Evolutionary conservation across 345 rosid genomes (phyloP).

Genomic region (Salix caprea): DNA sequence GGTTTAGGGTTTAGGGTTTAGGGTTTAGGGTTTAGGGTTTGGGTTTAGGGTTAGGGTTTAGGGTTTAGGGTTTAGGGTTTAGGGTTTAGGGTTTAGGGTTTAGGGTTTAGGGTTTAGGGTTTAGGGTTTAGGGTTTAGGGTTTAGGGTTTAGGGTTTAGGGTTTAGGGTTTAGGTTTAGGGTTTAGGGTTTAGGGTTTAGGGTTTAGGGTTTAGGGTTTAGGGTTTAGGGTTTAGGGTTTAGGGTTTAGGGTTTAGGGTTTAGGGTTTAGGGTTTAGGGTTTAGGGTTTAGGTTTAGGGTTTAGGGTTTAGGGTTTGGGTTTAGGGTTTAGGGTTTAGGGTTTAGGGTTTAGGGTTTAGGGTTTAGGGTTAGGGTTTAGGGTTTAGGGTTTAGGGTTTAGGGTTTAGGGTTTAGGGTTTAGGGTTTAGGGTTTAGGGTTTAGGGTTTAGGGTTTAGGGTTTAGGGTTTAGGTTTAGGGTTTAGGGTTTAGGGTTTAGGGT

Average conservation of each 20-base stretch:
- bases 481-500: background rate
- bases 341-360: background rate
- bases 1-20: background rate
- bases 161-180: slow-evolving; percentile 11
- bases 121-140: slow-evolving; percentile 2
- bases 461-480: background rate
- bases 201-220: background rate
- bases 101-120: slow-evolving; percentile 5
- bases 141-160: slow-evolving; percentile 16
- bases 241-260: slow-evolving; percentile 5
- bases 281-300: background rate
- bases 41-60: background rate
- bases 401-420: background rate
- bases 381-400: background rate
- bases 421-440: slow-evolving; percentile 1
- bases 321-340: too few relatives aligned
- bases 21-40: background rate
- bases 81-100: slow-evolving; percentile 18
- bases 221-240: slow-evolving; percentile 8
- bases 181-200: background rate
- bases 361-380: background rate
- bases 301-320: background rate
- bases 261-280: background rate
- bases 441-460: background rate
- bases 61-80: slow-evolving; percentile 17